Percentiles rank a stretch among this genome's conserved stretches.
Conservation (phyloP, 2,329 filamentous ascomycete genomes). For the Cercospora zeina region DNA sequence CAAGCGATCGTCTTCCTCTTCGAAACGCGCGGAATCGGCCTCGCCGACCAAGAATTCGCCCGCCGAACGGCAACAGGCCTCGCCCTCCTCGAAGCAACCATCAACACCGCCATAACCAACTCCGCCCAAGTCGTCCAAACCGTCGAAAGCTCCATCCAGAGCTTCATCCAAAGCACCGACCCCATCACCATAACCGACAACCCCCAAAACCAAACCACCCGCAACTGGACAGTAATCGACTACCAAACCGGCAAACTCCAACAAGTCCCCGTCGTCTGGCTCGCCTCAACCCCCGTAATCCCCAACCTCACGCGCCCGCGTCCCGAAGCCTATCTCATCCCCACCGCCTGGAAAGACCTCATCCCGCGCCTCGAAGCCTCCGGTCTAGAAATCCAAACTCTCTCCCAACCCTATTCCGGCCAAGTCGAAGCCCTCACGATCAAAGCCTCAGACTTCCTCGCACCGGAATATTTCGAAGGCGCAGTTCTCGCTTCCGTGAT, state of each 20-base stretch:
- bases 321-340: constrained; percentile 43
- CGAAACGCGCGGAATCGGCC: constrained; percentile 42
- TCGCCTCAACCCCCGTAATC: constrained; percentile 40
- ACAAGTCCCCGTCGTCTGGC: constrained; percentile 41
- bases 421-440: constrained; percentile 42
- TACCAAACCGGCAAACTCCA: constrained; percentile 38
- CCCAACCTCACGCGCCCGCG: constrained; percentile 41
- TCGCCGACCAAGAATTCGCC: constrained; percentile 41
- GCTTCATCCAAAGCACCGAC: constrained; percentile 34
- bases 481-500: constrained; percentile 40
- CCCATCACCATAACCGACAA: constrained; percentile 41
- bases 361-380: constrained; percentile 39
- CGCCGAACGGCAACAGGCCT: constrained; percentile 40
- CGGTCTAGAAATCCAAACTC: constrained; percentile 40
- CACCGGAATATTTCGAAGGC: constrained; percentile 40
- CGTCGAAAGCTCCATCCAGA: constrained; percentile 36
- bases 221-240: constrained; percentile 42
- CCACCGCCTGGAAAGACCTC: constrained; percentile 41
- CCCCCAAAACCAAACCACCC: constrained; percentile 31
- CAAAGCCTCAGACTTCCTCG: constrained; percentile 35
- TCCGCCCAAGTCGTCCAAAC: constrained; percentile 34
- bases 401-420: constrained; percentile 36
- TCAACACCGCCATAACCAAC: constrained; percentile 40
- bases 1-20: constrained; percentile 42
- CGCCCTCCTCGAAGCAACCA: constrained; percentile 40